Base-by-base conservation (phyloP, 116 monocot species). In the Iris pallida region DNA sequence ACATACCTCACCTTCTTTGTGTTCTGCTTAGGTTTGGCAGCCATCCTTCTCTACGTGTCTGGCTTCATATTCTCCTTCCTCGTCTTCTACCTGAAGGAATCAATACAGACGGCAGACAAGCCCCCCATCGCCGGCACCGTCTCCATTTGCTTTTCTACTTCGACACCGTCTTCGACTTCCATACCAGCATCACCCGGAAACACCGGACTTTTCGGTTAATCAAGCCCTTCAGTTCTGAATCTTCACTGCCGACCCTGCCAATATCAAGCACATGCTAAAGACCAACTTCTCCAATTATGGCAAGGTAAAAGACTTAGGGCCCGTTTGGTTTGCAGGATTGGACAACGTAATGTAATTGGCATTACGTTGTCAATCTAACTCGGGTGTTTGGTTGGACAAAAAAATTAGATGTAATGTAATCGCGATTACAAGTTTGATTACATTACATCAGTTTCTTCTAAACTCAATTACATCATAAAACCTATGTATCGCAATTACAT, bases 271-370 rank as follows among this genome's bases (percentile, higher is more conserved):
- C 65, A 71, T 90, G 15, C 78, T 90, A 61, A 81, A 76, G 68
- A 76, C 72, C 58, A 83, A 76, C 71, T 90, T 90, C 79, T 51
- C 61, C 54, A 90, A 90, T 49, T 90, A 86, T 65, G 70, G 57
- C 73, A 90, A 84, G 90, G 90, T 83, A 11, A 30, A 30, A 30
- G 30, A 30, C 30, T 30, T 30, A n/a, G n/a, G n/a, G n/a, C n/a
- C n/a, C n/a, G n/a, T n/a, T n/a, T n/a, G n/a, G n/a, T n/a, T n/a
- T n/a, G n/a, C n/a, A n/a, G n/a, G n/a, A n/a, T n/a, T n/a, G n/a
- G n/a, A n/a, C n/a, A n/a, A n/a, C n/a, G n/a, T n/a, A n/a, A n/a
- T n/a, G n/a, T n/a, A n/a, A n/a, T n/a, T n/a, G n/a, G n/a, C n/a
- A n/a, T n/a, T n/a, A n/a, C n/a, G n/a, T n/a, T n/a, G n/a, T n/a